Percentiles rank a stretch among this genome's conserved stretches.
phyloP scores from a whole-genome alignment of 31 red algal species.

The Bonnemaisonia californica region DNA sequence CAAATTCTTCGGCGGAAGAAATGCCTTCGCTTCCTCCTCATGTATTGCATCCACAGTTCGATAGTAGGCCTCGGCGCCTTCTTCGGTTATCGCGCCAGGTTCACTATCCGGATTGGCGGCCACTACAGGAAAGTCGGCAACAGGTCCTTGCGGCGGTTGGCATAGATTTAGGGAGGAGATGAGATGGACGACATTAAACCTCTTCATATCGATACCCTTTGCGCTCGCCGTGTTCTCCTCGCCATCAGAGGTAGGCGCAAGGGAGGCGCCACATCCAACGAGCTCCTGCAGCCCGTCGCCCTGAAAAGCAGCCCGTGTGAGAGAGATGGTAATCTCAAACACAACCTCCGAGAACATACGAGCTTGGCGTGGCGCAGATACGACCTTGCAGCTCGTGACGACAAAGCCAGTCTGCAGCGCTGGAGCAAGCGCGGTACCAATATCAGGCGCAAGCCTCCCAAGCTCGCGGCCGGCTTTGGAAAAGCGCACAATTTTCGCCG shows the following conservation, averaged over 20 bases:
- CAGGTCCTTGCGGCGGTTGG: constrained; percentile 1
- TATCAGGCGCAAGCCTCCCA: constrained; percentile 42
- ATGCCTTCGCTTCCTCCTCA: constrained; percentile 46
- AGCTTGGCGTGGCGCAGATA: constrained; percentile 31
- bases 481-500: constrained; percentile 43
- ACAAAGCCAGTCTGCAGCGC: constrained; percentile 65
- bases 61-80: constrained; percentile 63
- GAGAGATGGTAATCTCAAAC: constrained; percentile 40
- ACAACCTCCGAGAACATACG: constrained; percentile 56
- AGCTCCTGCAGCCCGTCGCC: constrained; percentile 19
- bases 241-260: neutral
- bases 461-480: constrained; percentile 45
- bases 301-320: constrained; percentile 45
- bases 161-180: constrained; percentile 54
- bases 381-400: constrained; percentile 12
- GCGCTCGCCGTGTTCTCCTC: constrained; percentile 2
- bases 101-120: constrained; percentile 10
- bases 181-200: constrained; percentile 43
- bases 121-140: neutral
- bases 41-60: constrained; percentile 50
- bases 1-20: constrained; percentile 46
- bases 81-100: constrained; percentile 45
- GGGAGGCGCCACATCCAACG: constrained; percentile 13
- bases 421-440: constrained; percentile 40
- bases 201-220: constrained; percentile 55